A percentile compares a stretch with the other conserved stretches of the same genome.
phyloP scores from a whole-genome alignment of 805 yeast species.

The Ogataea neopini region DNA sequence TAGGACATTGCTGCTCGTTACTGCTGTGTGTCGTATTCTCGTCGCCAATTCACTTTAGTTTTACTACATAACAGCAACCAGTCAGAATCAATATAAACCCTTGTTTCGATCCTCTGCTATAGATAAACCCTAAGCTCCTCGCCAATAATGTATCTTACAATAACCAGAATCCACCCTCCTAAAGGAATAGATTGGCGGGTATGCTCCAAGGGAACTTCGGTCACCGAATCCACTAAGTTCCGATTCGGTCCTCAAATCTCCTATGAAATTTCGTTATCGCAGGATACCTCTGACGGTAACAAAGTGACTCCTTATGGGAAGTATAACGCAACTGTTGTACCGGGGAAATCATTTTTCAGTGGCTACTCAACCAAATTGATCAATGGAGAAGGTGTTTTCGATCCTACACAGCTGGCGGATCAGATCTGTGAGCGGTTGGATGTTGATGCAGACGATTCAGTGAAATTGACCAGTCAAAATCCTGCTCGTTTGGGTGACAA shows the following conservation, averaged over 20 bases:
- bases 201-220: not conserved
- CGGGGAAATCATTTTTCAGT: not conserved
- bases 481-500: not conserved
- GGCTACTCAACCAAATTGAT: not conserved
- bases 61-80: not conserved
- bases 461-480: not conserved
- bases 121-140: too few relatives aligned
- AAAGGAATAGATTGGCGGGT: not conserved
- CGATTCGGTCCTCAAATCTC: not conserved
- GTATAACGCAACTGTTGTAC: not conserved
- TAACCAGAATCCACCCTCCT: not conserved
- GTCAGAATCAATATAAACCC: too few relatives aligned
- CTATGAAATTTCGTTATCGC: slow-evolving; percentile 2
- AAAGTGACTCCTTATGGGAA: not conserved
- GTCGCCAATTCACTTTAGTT: not conserved
- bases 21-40: too few relatives aligned
- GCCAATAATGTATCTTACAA: not conserved
- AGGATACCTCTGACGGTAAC: not conserved
- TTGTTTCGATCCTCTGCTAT: too few relatives aligned
- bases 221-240: not conserved
- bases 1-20: too few relatives aligned
- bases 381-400: not conserved
- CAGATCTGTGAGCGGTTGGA: not conserved
- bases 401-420: not conserved
- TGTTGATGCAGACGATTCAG: not conserved